Evolutionary conservation across 148 eudicot species (phyloP), one percentile per base, ranked within the genome.

Genomic region (Rhododendron henanense): DNA sequence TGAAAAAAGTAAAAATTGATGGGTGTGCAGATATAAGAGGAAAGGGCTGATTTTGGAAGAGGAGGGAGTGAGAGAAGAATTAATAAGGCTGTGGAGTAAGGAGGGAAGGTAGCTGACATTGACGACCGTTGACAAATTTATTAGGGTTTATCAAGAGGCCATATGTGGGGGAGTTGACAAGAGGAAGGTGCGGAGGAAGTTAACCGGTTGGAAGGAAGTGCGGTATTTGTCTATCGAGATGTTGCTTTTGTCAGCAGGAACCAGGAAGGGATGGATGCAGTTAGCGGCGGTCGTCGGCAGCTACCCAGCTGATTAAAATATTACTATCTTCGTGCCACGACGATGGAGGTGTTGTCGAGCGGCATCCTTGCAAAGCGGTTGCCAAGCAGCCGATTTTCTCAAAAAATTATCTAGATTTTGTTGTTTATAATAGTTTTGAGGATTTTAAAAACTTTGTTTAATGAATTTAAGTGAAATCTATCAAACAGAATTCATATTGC

Each of bases 121-220:
- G 11, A 45, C 48, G 85, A 84, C 85, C 85, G 85, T 69, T 71
- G 79, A 84, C 85, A 71, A 25, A 45, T 44, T 65, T 9, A 11
- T 65, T 9, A 5, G 47, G 50, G n/a, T 39, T 75, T 33, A 33
- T 3, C 6, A 28, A 55, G 16, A 2, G 82, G 63, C 18, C 63
- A 55, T 57, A 48, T 16, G 4, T 5, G 84, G 44, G 84, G 33
- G 6, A 9, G 67, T 82, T 47, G 48, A 83, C 18, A 11, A 3
- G 23, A 83, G 74, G 75, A 71, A 57, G 21, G 8, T 41, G 1
- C 31, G n/a, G 18, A 23, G 81, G 25, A 45, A 77, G 39, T 41
- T 19, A 15, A 33, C 39, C 28, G 65, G 65, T 59, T 59, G n/a
- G 65, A 59, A 59, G 65, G 21, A 1, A 1, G 65, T 59, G 65